Conservation (phyloP, 768 basidiomycete species). For the Leccinum pellstonianum region DNA sequence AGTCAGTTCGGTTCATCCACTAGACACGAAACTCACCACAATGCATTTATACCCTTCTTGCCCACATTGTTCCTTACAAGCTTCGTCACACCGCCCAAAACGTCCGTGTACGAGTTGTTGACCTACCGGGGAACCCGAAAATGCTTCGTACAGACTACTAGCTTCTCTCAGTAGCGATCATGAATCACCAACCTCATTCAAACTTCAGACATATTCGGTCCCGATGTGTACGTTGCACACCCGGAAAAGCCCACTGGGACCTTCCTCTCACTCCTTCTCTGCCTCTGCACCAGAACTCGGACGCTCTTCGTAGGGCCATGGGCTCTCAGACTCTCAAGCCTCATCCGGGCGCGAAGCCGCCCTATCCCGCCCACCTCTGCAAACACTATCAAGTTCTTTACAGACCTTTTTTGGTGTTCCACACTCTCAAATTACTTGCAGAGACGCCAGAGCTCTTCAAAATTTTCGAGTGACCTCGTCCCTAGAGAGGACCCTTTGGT, state of each 20-base stretch:
- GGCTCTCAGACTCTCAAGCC: slow-evolving; percentile 12
- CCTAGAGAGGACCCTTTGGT: slow-evolving; percentile 48
- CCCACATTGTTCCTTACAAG: no score
- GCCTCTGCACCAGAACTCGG: neutral
- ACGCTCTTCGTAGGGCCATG: slow-evolving; percentile 17
- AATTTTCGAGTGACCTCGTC: slow-evolving; percentile 33
- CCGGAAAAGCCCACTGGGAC: slow-evolving; percentile 28
- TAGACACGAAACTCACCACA: no score
- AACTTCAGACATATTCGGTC: slow-evolving; percentile 10
- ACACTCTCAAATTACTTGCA: slow-evolving; percentile 43
- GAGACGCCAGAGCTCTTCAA: slow-evolving; percentile 43
- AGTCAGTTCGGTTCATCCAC: no score
- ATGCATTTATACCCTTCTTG: no score
- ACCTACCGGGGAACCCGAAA: no score
- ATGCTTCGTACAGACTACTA: no score
- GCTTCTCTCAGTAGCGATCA: slow-evolving; percentile 4
- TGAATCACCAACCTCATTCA: slow-evolving; percentile 13
- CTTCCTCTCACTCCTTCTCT: slow-evolving; percentile 6
- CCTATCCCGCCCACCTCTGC: slow-evolving; percentile 46
- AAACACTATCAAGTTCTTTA: slow-evolving; percentile 42
- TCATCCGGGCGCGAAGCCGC: slow-evolving; percentile 41
- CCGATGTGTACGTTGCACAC: slow-evolving; percentile 9
- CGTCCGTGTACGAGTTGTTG: no score
- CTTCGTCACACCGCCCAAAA: no score
- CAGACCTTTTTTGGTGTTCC: slow-evolving; percentile 32